Evolutionary conservation across 2,329 filamentous ascomycete genomes (phyloP), one percentile per base, ranked within the genome.

Genomic region (Pestalotiopsis sp.): DNA sequence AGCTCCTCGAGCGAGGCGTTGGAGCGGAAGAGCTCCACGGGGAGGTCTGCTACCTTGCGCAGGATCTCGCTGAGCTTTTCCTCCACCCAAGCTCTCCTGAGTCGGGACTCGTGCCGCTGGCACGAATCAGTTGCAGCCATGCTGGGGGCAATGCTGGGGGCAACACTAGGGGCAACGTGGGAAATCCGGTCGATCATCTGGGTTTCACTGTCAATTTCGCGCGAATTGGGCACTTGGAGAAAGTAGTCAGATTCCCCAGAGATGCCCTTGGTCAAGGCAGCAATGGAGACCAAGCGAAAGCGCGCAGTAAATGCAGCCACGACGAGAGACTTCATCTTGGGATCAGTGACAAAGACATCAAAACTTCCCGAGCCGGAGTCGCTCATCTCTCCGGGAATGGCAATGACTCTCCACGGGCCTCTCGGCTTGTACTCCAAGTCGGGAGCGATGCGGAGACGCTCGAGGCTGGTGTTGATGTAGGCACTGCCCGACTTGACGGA

Each of bases 1-100:
- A 74, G 66, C 2, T 73, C 72, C 14, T 67, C 59, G 1, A 74
- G 64, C 0, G 64, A 66, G 1, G 66, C 57, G 1, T 59, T 57
- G 0, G 58, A 62, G 4, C 41, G 9, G 2, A 74, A 61, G 14
- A 73, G 71, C 4, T 68, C 63, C 3, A 71, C 25, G 2, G 68
- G 71, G 14, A 72, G 62, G n/a, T 75, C 72, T 2, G 69, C 70
- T 12, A 74, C 67, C 36, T 70, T 69, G 23, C 59, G 72, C 65
- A 69, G 72, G 39, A 68, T 71, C 71, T 49, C 71, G 61, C 41
- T 58, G 5, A 73, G 31, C 2, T 72, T 60, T 3, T 52, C 45
- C 45, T 52, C 45, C 7, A 52, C 45, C 45, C 45, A 52, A n/a
- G 45, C n/a, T n/a, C 45, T 52, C 45, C n/a, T 14, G 17, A 52